These are phyloP conservation scores for Rheum nobile DNA, from an alignment of 148 eudicot species.

Conservation along the genomic window DNA sequence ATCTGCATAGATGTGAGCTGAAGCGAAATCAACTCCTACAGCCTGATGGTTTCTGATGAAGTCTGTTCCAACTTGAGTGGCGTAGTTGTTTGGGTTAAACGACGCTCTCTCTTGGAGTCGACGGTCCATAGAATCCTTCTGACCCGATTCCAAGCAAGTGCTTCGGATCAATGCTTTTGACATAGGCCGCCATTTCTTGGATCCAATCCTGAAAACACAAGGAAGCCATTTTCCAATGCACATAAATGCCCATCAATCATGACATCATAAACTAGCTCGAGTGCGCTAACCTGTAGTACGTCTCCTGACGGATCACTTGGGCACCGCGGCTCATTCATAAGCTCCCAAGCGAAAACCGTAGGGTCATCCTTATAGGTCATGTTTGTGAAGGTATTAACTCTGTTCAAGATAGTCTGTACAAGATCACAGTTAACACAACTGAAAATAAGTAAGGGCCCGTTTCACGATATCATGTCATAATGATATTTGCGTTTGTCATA, in stretches of 20 bases:
- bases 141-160: constrained; percentile 44
- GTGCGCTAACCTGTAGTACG: constrained; percentile 19
- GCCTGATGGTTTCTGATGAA: constrained; percentile 36
- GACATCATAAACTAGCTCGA: background rate
- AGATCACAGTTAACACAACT: too few species aligned
- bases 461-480: too few species aligned
- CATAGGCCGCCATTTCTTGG: constrained; percentile 38
- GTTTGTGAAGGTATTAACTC: constrained; percentile 9
- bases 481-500: too few species aligned
- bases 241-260: background rate
- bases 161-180: constrained; percentile 37
- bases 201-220: constrained; percentile 31
- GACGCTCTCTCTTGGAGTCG: constrained; percentile 11
- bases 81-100: constrained; percentile 44
- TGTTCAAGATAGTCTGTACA: background rate
- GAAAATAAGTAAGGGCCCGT: too few species aligned
- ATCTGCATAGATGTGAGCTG: constrained; percentile 46
- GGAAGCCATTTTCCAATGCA: background rate
- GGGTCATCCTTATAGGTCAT: constrained; percentile 29
- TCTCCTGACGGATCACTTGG: constrained; percentile 27
- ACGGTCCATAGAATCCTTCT: constrained; percentile 44
- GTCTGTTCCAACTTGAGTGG: constrained; percentile 39
- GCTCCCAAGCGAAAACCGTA: constrained; percentile 50
- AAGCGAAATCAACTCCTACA: constrained; percentile 43
- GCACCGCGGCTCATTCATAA: constrained; percentile 49